phyloP scores from a whole-genome alignment of 225 moss, liverwort and hornwort genomes.

The Physcomitrellopsis africana region DNA sequence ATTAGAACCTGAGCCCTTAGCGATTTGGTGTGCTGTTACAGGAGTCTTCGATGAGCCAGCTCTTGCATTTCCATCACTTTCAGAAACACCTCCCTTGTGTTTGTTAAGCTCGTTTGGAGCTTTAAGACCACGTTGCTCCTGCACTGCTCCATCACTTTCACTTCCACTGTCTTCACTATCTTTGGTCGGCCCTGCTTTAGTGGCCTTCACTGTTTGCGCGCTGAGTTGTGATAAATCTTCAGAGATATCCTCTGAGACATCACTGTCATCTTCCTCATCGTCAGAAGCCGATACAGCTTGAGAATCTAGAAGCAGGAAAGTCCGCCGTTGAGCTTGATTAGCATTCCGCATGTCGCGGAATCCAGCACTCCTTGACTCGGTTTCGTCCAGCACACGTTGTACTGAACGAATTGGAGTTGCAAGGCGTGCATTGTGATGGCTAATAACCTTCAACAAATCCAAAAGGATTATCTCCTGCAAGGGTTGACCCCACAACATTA shows the following conservation, averaged over 20 bases:
- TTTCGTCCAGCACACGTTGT: slow-evolving; percentile 69
- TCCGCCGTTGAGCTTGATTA: slow-evolving; percentile 31
- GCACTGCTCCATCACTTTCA: slow-evolving; percentile 18
- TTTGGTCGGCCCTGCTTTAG: slow-evolving; percentile 17
- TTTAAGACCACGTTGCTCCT: slow-evolving; percentile 11
- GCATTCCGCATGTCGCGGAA: slow-evolving; percentile 27
- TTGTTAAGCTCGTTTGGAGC: slow-evolving; percentile 4
- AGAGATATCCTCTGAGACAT: slow-evolving; percentile 16
- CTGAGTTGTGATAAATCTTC: slow-evolving; percentile 18
- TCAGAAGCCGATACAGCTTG: slow-evolving; percentile 24
- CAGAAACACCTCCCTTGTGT: slow-evolving; percentile 11
- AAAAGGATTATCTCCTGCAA: slow-evolving; percentile 67
- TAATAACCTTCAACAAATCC: slow-evolving; percentile 69
- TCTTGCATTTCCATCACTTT: background rate
- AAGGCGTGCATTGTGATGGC: slow-evolving; percentile 74
- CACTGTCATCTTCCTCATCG: slow-evolving; percentile 23
- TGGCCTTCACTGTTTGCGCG: slow-evolving; percentile 20
- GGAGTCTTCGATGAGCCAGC: background rate
- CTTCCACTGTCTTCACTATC: slow-evolving; percentile 6
- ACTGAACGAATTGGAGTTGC: slow-evolving; percentile 83
- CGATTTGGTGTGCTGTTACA: background rate
- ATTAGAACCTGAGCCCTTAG: background rate
- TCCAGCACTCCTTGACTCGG: slow-evolving; percentile 47
- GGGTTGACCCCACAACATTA: background rate
- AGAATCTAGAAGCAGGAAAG: slow-evolving; percentile 53